Base-by-base conservation (phyloP, 495 filamentous ascomycete genomes). In the Pseudevernia furfuracea region DNA sequence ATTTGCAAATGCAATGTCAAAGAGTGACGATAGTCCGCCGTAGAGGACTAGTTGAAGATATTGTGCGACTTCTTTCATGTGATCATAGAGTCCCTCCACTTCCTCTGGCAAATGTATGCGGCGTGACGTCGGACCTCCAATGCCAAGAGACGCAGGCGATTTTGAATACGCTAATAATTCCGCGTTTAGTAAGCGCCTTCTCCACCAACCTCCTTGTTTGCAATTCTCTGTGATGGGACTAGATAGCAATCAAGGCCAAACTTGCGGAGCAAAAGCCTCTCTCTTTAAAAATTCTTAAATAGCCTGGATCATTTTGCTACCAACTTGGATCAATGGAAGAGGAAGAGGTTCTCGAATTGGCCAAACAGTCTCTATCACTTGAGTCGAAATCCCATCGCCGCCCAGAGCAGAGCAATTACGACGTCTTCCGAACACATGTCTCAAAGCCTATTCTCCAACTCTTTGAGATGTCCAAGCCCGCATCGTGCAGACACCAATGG, bases 41-140 rank as follows among this genome's bases (percentile, higher is more conserved):
- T 59, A 1, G 5, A 23, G 19, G 1, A 58, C 38, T 7, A 64
- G 23, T 9, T 43, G 52, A 0, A 64, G 9, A 17, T 41, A 49
- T 48, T 41, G 48, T 30, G 53, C 38, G 11, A 23, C 62, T 30
- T 64, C 62, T 7, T 41, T 25, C 5, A 64, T 64, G 17, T 59
- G 36, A 12, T 3, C n/a, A 48, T 64, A 64, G 4, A 64, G 1
- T 21, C 23, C 19, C 28, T 64, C 62, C 0, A 64, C 39, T 21
- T 53, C 62, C 5, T 17, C 30, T 19, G 62, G 62, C n/a, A 64
- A 8, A 19, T n/a, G n/a, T n/a, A n/a, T n/a, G n/a, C n/a, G n/a
- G n/a, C n/a, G n/a, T n/a, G n/a, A n/a, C n/a, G n/a, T n/a, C n/a
- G n/a, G n/a, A n/a, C n/a, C n/a, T n/a, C n/a, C n/a, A n/a, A n/a